phyloP scores from a whole-genome alignment of 768 basidiomycete genomes.

The Serpula lacrymans region DNA sequence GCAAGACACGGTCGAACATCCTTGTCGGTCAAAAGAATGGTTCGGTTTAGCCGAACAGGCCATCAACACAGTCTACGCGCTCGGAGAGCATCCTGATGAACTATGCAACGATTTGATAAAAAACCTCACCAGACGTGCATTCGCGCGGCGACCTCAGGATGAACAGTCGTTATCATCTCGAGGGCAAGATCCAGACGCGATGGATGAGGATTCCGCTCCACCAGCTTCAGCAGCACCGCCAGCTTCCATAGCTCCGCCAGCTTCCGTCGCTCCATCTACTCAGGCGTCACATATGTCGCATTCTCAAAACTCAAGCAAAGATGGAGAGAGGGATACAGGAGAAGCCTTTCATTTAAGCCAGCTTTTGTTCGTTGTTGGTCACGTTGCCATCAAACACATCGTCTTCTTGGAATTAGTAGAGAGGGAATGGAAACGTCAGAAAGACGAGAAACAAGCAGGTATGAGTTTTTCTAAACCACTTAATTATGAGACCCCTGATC shows the following conservation, averaged over 20 bases:
- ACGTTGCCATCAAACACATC: constrained; percentile 96
- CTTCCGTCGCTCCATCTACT: constrained; percentile 18
- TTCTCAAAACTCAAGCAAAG: constrained; percentile 9
- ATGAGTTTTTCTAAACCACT: constrained; percentile 16
- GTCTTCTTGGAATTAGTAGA: constrained; percentile 95
- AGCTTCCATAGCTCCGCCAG: constrained; percentile 15
- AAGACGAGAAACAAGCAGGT: constrained; percentile 85
- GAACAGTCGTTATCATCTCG: constrained; percentile 5
- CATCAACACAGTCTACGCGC: constrained; percentile 92
- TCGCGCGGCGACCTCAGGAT: constrained; percentile 34
- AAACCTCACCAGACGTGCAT: constrained; percentile 73
- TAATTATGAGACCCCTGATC: background rate
- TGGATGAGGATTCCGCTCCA: constrained; percentile 62
- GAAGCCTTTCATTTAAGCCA: constrained; percentile 90
- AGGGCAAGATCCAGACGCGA: constrained; percentile 45
- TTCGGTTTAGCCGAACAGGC: constrained; percentile 96
- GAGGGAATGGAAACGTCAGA: constrained; percentile 93
- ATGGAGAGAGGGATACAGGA: constrained; percentile 52
- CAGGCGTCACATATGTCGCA: constrained; percentile 12
- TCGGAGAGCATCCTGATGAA: constrained; percentile 89
- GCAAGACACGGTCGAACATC: constrained; percentile 74
- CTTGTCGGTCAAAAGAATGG: constrained; percentile 88
- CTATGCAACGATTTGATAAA: constrained; percentile 81
- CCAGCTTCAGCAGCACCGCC: constrained; percentile 30
- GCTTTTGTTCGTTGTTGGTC: constrained; percentile 92